Evolutionary conservation across 2,329 filamentous ascomycete species (phyloP).

Genomic region (Xylariales sp.): DNA sequence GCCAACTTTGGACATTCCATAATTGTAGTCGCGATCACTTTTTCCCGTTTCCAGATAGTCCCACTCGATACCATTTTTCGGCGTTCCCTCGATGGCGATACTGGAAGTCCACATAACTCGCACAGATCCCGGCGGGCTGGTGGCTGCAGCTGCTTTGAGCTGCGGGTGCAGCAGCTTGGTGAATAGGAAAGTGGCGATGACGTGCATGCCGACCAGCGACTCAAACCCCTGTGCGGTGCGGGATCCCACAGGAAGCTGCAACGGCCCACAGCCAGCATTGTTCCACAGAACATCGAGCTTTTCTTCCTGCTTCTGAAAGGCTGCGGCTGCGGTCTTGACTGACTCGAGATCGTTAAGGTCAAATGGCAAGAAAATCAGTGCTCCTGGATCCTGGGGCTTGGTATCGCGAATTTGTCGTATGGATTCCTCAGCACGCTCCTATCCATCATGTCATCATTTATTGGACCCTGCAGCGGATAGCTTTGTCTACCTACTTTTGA

Average conservation of each 20-base stretch:
- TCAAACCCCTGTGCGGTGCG: slow-evolving; percentile 27
- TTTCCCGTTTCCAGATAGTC: slow-evolving; percentile 14
- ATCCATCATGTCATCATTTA: not conserved
- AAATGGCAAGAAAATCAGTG: slow-evolving; percentile 12
- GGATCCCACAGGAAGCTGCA: slow-evolving; percentile 11
- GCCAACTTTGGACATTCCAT: slow-evolving; percentile 28
- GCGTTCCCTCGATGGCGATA: not conserved
- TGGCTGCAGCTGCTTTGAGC: slow-evolving; percentile 22
- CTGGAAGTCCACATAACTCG: not conserved
- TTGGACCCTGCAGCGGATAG: not conserved
- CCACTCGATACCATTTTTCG: slow-evolving; percentile 13
- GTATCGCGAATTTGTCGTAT: too few species aligned
- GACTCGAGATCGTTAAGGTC: slow-evolving; percentile 13
- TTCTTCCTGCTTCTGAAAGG: slow-evolving; percentile 10
- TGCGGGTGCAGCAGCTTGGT: slow-evolving; percentile 22
- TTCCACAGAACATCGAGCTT: slow-evolving; percentile 17
- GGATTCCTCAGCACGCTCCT: not conserved
- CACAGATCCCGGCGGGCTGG: slow-evolving; percentile 9
- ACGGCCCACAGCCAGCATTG: slow-evolving; percentile 18
- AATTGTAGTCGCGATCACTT: slow-evolving; percentile 20
- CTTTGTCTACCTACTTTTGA: slow-evolving; percentile 5
- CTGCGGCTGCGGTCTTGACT: slow-evolving; percentile 10
- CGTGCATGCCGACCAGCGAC: slow-evolving; percentile 24
- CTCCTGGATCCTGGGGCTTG: not conserved
- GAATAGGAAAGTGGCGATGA: slow-evolving; percentile 23